A percentile compares a stretch with the other conserved stretches of the same genome.
phyloP scores from a whole-genome alignment of 2,329 filamentous ascomycete species.

The Beauveria rudraprayagi region DNA sequence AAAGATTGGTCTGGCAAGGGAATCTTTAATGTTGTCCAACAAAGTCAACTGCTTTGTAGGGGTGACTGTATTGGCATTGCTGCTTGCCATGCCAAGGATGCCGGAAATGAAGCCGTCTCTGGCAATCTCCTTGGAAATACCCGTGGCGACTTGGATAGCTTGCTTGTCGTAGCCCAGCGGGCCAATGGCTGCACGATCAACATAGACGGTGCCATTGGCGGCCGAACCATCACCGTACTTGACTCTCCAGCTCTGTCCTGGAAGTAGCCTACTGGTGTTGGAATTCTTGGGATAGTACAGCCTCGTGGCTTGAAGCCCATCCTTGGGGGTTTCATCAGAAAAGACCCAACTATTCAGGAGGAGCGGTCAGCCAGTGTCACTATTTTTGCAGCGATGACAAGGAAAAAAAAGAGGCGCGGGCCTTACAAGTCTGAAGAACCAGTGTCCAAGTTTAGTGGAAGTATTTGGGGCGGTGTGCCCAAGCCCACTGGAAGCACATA shows the following conservation, averaged over 20 bases:
- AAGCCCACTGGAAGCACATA: constrained; percentile 56
- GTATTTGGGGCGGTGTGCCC: constrained; percentile 46
- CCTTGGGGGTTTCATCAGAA: constrained; percentile 45
- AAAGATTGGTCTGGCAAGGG: constrained; percentile 26
- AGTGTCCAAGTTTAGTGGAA: constrained; percentile 66
- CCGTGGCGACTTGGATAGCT: constrained; percentile 56
- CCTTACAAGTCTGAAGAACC: constrained; percentile 41
- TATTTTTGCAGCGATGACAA: too few species aligned
- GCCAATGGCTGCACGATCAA: constrained; percentile 55
- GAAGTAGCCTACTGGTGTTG: constrained; percentile 33
- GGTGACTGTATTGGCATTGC: constrained; percentile 25
- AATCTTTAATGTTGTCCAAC: constrained; percentile 26
- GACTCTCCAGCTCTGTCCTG: constrained; percentile 45
- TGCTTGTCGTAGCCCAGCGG: constrained; percentile 50
- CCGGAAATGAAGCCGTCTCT: constrained; percentile 28
- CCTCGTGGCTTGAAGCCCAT: constrained; percentile 41
- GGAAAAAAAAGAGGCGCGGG: too few species aligned
- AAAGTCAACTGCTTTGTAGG: constrained; percentile 26
- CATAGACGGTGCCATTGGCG: constrained; percentile 57
- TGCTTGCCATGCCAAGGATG: constrained; percentile 28
- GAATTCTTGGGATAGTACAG: constrained; percentile 46
- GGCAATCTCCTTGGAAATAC: constrained; percentile 40
- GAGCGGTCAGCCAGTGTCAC: constrained; percentile 10
- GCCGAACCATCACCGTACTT: constrained; percentile 57
- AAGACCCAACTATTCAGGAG: constrained; percentile 58